A percentile compares a stretch with the other conserved stretches of the same genome.
Conservation (phyloP, 805 yeast species). For the Candida broadrunensis region DNA sequence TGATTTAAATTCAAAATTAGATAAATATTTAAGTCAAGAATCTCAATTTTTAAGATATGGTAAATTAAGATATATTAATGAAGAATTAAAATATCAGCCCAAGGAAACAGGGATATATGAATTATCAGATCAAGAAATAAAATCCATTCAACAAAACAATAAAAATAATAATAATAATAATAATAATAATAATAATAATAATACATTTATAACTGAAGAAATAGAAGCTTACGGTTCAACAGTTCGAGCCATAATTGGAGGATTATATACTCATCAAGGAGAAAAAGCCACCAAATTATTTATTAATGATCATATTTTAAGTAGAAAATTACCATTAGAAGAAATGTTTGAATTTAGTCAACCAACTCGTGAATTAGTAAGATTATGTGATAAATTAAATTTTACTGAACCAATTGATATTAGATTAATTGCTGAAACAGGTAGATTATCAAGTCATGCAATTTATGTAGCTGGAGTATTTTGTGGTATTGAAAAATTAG, state of each 20-base stretch:
- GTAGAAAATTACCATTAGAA: slow-evolving; percentile 76
- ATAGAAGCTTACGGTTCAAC: slow-evolving; percentile 58
- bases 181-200: neutral
- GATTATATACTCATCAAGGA: slow-evolving; percentile 72
- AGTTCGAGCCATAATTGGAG: slow-evolving; percentile 82
- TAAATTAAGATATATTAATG: slow-evolving; percentile 51
- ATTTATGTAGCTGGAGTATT: slow-evolving; percentile 90
- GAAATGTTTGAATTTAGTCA: slow-evolving; percentile 76
- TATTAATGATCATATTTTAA: slow-evolving; percentile 69
- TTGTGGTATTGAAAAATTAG: slow-evolving; percentile 75
- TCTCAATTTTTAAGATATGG: slow-evolving; percentile 68
- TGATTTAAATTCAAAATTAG: slow-evolving; percentile 61
- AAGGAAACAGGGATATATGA: slow-evolving; percentile 51
- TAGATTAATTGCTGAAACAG: slow-evolving; percentile 88
- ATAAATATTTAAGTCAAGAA: slow-evolving; percentile 66
- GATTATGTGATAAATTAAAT: slow-evolving; percentile 71
- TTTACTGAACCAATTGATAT: slow-evolving; percentile 69
- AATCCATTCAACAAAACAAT: slow-evolving; percentile 10
- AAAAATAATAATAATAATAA: too few species aligned
- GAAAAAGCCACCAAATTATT: slow-evolving; percentile 63
- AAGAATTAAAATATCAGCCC: slow-evolving; percentile 19
- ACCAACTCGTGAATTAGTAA: slow-evolving; percentile 81
- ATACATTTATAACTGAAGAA: slow-evolving; percentile 30
- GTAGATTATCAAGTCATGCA: slow-evolving; percentile 80
- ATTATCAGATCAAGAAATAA: slow-evolving; percentile 24